Base-by-base conservation (phyloP, 2,329 filamentous ascomycete species). In the Zasmidium cellare region DNA sequence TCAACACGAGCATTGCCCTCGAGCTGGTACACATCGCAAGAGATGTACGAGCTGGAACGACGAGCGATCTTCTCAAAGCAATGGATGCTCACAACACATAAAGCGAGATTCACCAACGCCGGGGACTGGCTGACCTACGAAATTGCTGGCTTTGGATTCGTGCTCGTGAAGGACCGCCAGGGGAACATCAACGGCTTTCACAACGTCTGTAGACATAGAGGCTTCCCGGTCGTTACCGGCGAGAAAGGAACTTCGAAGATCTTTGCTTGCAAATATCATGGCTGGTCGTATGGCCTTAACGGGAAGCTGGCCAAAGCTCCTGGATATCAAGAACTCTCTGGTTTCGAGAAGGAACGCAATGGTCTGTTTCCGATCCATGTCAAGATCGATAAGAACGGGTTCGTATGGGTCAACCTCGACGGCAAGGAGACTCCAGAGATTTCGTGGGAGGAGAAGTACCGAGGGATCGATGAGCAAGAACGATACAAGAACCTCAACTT, bases 251-350 rank as follows among this genome's bases (percentile, higher is more conserved):
- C 77, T 46, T 78, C 77, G 50, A 76, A 72, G 59, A 77, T 86
- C 18, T 76, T 87, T 19, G 75, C 80, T 0, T 87, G 84, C 74
- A 80, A 80, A 54, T 87, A 87, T 63, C 84, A 86, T 64, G 83
- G 83, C 22, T 87, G 84, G 84, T 83, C 82, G 1, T 86, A 86
- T 58, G 80, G 83, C 48, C 73, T 83, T 1, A 76, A 75, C 22
- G 84, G 84, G 9, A 80, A 80, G 41, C 74, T 86, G 2, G 79
- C 83, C 41, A 86, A 86, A 68, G 84, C 84, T 0, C 84, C 84
- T 0, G 77, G 81, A 2, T 87, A 84, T 63, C 77, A 84, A 19
- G 76, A 79, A 9, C 71, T 85, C 0, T 72, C 74, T 2, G 81
- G 79, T 6, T 87, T 87, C 62, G 80, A 84, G 62, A 82, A 79